Percentiles rank a stretch among this genome's conserved stretches.
Evolutionary conservation across 2,329 filamentous ascomycete species (phyloP).

Genomic region (Venturia aucupariae): DNA sequence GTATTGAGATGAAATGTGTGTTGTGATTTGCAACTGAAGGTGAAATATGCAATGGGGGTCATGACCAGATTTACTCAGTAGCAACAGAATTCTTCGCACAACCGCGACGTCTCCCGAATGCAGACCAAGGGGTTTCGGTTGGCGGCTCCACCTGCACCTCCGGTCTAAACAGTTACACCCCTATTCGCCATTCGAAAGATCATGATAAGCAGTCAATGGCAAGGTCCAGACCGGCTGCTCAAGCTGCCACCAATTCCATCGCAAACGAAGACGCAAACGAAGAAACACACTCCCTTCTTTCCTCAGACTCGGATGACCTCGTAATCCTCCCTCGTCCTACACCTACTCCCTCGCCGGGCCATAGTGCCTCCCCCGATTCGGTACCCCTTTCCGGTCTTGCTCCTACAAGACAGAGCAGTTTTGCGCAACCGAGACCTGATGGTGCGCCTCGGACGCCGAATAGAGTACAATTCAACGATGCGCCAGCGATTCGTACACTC

Average conservation of each 20-base stretch:
- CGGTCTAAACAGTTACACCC: too few relatives aligned
- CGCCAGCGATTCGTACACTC: constrained; percentile 7
- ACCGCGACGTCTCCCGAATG: too few relatives aligned
- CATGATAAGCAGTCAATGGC: constrained; percentile 6
- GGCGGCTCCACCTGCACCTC: too few relatives aligned
- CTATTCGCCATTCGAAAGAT: background rate
- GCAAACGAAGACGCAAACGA: constrained; percentile 14
- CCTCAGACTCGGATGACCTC: constrained; percentile 10
- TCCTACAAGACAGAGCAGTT: constrained; percentile 32
- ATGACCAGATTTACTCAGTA: too few relatives aligned
- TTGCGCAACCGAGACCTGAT: constrained; percentile 37
- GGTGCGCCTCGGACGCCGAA: constrained; percentile 56
- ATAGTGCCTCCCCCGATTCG: background rate
- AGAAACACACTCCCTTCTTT: constrained; percentile 14
- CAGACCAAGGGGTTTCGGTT: too few relatives aligned
- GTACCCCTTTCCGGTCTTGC: background rate
- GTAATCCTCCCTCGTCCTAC: background rate
- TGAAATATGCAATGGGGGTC: too few relatives aligned
- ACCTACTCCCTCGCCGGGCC: background rate
- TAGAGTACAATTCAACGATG: constrained; percentile 63
- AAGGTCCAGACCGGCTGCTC: background rate
- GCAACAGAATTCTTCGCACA: too few relatives aligned
- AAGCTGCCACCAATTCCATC: background rate
- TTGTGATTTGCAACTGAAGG: too few relatives aligned
- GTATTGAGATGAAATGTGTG: too few relatives aligned